Conservation (phyloP, 345 rosid genomes). For the Barbarea vulgaris region DNA sequence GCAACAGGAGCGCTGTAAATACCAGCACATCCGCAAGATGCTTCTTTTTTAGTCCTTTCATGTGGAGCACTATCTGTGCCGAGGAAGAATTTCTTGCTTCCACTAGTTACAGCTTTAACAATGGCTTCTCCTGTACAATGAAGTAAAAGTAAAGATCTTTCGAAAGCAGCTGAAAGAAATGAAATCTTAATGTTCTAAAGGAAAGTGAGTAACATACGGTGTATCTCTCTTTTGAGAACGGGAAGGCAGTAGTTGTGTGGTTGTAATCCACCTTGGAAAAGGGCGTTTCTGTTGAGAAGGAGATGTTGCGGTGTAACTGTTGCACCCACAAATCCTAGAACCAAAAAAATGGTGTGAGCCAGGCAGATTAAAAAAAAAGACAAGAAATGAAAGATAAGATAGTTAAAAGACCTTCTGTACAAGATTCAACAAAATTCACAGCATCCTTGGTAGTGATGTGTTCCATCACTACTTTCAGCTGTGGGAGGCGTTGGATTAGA, state of each 20-base stretch:
- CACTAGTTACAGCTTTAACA: slow-evolving; percentile 88
- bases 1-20: slow-evolving; percentile 78
- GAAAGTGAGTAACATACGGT: slow-evolving; percentile 52
- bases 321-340: slow-evolving; percentile 73
- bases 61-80: slow-evolving; percentile 99
- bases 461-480: slow-evolving; percentile 84
- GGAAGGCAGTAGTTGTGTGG: slow-evolving; percentile 97
- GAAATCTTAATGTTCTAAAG: background rate
- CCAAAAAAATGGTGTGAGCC: slow-evolving; percentile 9
- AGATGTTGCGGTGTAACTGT: slow-evolving; percentile 98
- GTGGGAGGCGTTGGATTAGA: slow-evolving; percentile 70
- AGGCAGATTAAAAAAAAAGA: background rate
- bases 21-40: slow-evolving; percentile 94
- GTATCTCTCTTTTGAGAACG: slow-evolving; percentile 88
- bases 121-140: slow-evolving; percentile 72
- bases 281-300: slow-evolving; percentile 84
- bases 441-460: slow-evolving; percentile 93
- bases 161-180: background rate
- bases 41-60: slow-evolving; percentile 75
- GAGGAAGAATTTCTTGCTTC: slow-evolving; percentile 81
- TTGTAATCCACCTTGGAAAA: slow-evolving; percentile 93
- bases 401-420: slow-evolving; percentile 63
- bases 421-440: slow-evolving; percentile 76
- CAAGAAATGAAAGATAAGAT: background rate
- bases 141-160: slow-evolving; percentile 4